Conservation (phyloP, 108 stramenopile genomes). For the Cyclotella baltica region DNA sequence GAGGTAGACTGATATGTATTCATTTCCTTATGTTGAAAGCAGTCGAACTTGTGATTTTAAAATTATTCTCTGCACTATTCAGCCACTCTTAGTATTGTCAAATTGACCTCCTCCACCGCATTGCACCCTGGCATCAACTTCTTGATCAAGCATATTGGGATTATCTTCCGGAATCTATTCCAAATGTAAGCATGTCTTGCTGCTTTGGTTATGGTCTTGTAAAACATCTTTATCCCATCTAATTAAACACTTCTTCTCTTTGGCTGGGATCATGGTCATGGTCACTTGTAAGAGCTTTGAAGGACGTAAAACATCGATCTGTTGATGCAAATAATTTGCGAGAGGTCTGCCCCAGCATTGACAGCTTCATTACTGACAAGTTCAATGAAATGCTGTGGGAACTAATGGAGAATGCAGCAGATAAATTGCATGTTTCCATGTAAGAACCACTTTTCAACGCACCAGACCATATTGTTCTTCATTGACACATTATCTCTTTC, state of each 20-base stretch:
- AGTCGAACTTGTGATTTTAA: neutral
- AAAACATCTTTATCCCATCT: no score
- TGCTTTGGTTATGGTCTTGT: no score
- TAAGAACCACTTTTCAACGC: no score
- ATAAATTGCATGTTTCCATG: slow-evolving; percentile 56
- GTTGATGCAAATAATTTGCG: no score
- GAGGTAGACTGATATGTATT: no score
- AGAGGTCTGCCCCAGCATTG: no score
- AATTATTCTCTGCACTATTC: neutral
- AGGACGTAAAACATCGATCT: no score
- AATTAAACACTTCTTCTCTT: no score
- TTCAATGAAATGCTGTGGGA: slow-evolving; percentile 77
- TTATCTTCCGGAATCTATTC: slow-evolving; percentile 74
- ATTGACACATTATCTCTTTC: slow-evolving; percentile 71
- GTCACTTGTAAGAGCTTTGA: no score
- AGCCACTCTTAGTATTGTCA: slow-evolving; percentile 63
- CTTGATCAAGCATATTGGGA: slow-evolving; percentile 71
- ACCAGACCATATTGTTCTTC: slow-evolving; percentile 66
- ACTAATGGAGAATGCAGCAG: slow-evolving; percentile 61
- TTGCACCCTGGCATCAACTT: slow-evolving; percentile 75
- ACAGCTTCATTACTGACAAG: neutral
- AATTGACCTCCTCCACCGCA: slow-evolving; percentile 48
- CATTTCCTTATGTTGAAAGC: neutral
- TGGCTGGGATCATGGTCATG: no score
- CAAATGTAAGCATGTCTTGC: slow-evolving; percentile 20